Conservation (phyloP, 768 basidiomycete genomes). For the Boletus reticuloceps region DNA sequence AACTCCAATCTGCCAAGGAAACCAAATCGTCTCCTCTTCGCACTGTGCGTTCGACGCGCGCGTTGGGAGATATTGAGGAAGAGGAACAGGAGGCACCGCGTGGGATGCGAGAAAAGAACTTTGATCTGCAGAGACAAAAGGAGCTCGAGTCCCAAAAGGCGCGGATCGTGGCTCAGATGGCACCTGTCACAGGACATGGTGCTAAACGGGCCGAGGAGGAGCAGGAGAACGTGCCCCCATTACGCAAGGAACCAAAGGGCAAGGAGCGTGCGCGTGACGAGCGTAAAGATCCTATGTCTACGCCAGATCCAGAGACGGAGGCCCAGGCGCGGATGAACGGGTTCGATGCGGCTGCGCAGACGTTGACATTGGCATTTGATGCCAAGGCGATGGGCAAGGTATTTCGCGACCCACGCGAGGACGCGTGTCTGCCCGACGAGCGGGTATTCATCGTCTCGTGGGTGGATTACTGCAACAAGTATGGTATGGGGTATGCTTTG, state of each 20-base stretch:
- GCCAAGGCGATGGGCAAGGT: slow-evolving; percentile 59
- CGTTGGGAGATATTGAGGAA: slow-evolving; percentile 46
- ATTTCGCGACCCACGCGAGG: slow-evolving; percentile 65
- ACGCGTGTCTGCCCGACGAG: slow-evolving; percentile 56
- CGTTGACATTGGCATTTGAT: slow-evolving; percentile 60
- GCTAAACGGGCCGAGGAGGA: slow-evolving; percentile 34
- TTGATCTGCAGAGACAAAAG: slow-evolving; percentile 51
- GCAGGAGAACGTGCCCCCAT: slow-evolving; percentile 33
- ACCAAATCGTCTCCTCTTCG: slow-evolving; percentile 55
- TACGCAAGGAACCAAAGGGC: slow-evolving; percentile 29
- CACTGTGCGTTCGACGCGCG: slow-evolving; percentile 37
- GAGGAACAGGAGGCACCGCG: slow-evolving; percentile 41
- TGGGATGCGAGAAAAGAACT: slow-evolving; percentile 38
- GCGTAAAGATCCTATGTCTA: slow-evolving; percentile 13
- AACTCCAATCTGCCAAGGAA: slow-evolving; percentile 52
- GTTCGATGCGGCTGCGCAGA: slow-evolving; percentile 64
- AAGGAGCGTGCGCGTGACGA: slow-evolving; percentile 30
- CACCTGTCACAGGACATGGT: slow-evolving; percentile 39
- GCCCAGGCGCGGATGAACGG: slow-evolving; percentile 42
- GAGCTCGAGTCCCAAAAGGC: slow-evolving; percentile 91
- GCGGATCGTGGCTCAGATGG: slow-evolving; percentile 93
- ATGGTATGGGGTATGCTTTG: slow-evolving; percentile 98
- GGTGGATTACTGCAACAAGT: slow-evolving; percentile 99
- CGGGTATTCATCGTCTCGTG: slow-evolving; percentile 95
- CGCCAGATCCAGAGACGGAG: slow-evolving; percentile 21